Conservation (phyloP, 2,329 filamentous ascomycete genomes). For the Talaromyces sp. region DNA sequence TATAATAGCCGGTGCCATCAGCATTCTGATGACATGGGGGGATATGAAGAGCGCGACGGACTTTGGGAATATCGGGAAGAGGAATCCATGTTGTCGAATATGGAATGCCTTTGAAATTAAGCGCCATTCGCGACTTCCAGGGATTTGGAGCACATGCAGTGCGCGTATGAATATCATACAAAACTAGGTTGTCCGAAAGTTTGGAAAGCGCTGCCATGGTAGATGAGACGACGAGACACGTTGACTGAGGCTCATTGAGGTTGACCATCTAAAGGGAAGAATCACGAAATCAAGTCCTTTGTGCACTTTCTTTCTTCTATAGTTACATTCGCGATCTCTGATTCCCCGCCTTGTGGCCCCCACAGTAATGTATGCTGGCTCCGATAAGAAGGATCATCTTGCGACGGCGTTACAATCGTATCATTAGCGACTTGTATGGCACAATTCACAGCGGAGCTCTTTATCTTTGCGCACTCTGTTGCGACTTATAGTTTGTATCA, state of each 20-base stretch:
- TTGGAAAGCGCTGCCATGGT: not conserved
- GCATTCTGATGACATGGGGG: slow-evolving; percentile 53
- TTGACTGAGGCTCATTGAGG: not conserved
- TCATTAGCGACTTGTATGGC: not conserved
- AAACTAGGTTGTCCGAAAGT: slow-evolving; percentile 27
- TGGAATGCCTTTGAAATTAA: slow-evolving; percentile 49
- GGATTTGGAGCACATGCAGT: slow-evolving; percentile 47
- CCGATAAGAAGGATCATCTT: not conserved
- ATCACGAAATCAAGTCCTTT: not conserved
- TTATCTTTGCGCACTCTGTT: too few relatives aligned
- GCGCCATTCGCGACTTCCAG: slow-evolving; percentile 50
- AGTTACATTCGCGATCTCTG: not conserved
- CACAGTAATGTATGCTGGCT: not conserved
- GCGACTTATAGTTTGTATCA: too few relatives aligned
- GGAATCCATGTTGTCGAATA: slow-evolving; percentile 54
- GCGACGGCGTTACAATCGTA: not conserved
- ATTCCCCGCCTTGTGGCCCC: not conserved
- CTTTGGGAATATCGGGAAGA: slow-evolving; percentile 50
- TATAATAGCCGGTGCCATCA: slow-evolving; percentile 58
- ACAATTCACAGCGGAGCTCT: not conserved
- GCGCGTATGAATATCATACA: slow-evolving; percentile 50
- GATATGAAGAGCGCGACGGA: slow-evolving; percentile 48
- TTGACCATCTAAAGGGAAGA: not conserved
- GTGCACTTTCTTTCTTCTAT: not conserved
- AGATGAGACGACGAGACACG: slow-evolving; percentile 12